Base-by-base conservation (phyloP, 1,139 yeast species). In the Blastobotrys petasosporus region DNA sequence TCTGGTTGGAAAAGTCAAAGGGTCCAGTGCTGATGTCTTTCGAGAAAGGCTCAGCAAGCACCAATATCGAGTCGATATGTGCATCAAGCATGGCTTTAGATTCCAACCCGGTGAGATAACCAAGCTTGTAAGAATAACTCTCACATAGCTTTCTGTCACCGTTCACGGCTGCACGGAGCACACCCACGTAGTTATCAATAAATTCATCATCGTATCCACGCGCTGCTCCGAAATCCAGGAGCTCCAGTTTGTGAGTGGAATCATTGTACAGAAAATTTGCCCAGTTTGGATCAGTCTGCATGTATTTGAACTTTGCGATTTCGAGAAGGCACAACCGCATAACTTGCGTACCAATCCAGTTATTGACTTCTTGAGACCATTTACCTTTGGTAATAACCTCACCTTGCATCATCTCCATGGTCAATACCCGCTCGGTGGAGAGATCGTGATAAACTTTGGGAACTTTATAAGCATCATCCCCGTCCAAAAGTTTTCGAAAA, bases 271-370 rank as follows among this genome's bases (percentile, higher is more conserved):
- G 69, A 67, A 94, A 94, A 64, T 92, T 92, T 43, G 98, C 97
- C 98, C 98, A 94, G 67, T 92, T 92, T 41, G 99, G 99, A 67
- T 92, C 99, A 1, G 98, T 90, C 68, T 92, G 99, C 99, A 92
- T 92, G 67, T 84, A 92, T 59, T 76, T 77, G 70, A 84, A 90
- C 56, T 77, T 71, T 30, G 87, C 87, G 60, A 94, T 84, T 66
- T 92, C 99, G 56, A 77, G 71, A 43, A 92, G 70, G 60, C 97
- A 88, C 41, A 92, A 73, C 53, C 87, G 76, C 96, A 94, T 85
- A 50, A 92, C 81, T 57, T 83, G 77, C 7, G 87, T 77, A 10
- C 95, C 95, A 50, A 92, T 82, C 79, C 84, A 83, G 65, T 90
- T 73, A 51, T 76, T 82, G 13, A 85, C 78, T 13, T 76, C 78